Conservation (phyloP, 1,284 basidiomycete species). For the Ceratobasidium sp. region DNA sequence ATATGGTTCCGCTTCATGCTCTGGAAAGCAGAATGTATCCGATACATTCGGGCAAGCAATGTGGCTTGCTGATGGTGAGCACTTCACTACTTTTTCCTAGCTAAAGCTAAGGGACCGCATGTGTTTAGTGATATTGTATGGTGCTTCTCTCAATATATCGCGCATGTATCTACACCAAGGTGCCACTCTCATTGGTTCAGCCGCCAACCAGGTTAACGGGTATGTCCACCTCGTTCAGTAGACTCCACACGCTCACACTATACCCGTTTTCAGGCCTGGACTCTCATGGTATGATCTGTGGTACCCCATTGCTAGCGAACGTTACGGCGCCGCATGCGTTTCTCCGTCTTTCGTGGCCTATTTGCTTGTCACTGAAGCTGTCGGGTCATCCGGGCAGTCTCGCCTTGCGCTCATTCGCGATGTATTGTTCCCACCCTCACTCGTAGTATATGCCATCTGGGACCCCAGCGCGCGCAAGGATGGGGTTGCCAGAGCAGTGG, state of each 20-base stretch:
- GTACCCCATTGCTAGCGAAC: slow-evolving; percentile 58
- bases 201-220: slow-evolving; percentile 57
- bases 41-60: slow-evolving; percentile 61
- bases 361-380: slow-evolving; percentile 59
- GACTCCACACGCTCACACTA: background rate
- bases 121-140: slow-evolving; percentile 57
- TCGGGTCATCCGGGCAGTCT: slow-evolving; percentile 56
- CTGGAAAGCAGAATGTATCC: slow-evolving; percentile 60
- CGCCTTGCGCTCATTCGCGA: slow-evolving; percentile 54
- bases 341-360: slow-evolving; percentile 60
- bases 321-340: slow-evolving; percentile 57
- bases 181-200: slow-evolving; percentile 59
- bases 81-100: background rate
- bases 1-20: slow-evolving; percentile 59
- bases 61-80: slow-evolving; percentile 58
- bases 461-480: slow-evolving; percentile 51
- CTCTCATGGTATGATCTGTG: slow-evolving; percentile 59
- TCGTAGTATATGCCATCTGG: slow-evolving; percentile 59
- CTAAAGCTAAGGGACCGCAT: slow-evolving; percentile 50
- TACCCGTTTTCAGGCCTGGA: slow-evolving; percentile 28
- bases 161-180: slow-evolving; percentile 60
- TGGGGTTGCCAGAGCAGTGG: slow-evolving; percentile 53
- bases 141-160: slow-evolving; percentile 57
- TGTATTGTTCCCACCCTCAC: slow-evolving; percentile 50
- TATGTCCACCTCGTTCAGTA: slow-evolving; percentile 53